Conservation (phyloP, 805 yeast genomes). For the Hyphopichia homilentoma region DNA sequence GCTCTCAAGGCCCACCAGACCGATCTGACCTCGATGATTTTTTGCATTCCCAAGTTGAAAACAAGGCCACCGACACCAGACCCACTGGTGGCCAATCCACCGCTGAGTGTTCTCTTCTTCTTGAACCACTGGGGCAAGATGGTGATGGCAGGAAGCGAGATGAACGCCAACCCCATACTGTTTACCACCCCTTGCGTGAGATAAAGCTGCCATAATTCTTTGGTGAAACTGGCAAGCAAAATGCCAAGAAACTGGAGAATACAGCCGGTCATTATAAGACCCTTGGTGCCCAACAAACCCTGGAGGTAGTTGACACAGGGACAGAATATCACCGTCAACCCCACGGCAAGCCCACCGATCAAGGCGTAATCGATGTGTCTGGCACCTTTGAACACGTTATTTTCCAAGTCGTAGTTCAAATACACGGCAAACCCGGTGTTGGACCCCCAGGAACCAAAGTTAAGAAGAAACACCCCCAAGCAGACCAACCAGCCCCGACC, state of each 20-base stretch:
- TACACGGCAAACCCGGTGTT: slow-evolving; percentile 59
- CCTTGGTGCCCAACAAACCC: slow-evolving; percentile 36
- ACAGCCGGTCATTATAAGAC: slow-evolving; percentile 41
- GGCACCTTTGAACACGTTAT: slow-evolving; percentile 47
- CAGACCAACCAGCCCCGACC: slow-evolving; percentile 63
- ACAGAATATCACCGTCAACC: slow-evolving; percentile 43
- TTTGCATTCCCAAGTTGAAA: slow-evolving; percentile 41
- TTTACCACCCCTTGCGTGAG: slow-evolving; percentile 60
- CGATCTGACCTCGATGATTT: slow-evolving; percentile 25
- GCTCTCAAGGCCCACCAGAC: slow-evolving; percentile 45
- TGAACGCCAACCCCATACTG: slow-evolving; percentile 53
- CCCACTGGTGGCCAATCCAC: slow-evolving; percentile 40
- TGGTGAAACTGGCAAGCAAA: slow-evolving; percentile 55
- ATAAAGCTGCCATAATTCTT: slow-evolving; percentile 56
- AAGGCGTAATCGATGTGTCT: slow-evolving; percentile 53
- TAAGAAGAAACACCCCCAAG: slow-evolving; percentile 41
- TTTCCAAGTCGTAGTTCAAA: slow-evolving; percentile 48
- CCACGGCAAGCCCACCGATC: slow-evolving; percentile 60
- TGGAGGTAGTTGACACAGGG: slow-evolving; percentile 42
- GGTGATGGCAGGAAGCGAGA: slow-evolving; percentile 52
- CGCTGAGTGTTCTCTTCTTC: slow-evolving; percentile 49
- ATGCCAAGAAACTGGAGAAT: slow-evolving; percentile 46
- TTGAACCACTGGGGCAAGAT: slow-evolving; percentile 64
- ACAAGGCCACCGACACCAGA: slow-evolving; percentile 46
- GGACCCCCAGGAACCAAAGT: slow-evolving; percentile 65